Percentiles rank a stretch among this genome's conserved stretches.
These are phyloP conservation scores for Polytrichum formosum DNA, from an alignment of 225 moss, liverwort and hornwort species.

Conservation along the genomic window DNA sequence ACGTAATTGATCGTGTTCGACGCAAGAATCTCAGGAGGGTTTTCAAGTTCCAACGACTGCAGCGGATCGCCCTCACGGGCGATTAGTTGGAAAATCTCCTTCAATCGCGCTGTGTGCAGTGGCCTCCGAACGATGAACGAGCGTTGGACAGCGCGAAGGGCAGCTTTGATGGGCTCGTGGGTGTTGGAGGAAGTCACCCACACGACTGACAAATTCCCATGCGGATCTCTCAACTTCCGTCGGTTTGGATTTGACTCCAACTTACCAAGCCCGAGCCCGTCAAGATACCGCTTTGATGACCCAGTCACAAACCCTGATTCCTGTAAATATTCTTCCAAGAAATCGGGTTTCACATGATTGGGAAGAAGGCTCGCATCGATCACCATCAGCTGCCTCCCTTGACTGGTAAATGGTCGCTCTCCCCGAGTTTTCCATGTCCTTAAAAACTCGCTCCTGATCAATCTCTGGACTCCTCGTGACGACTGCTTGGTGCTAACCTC, in stretches of 20 bases:
- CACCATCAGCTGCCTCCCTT: conserved; percentile 26
- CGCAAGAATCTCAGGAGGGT: conserved; percentile 19
- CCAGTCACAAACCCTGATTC: conserved; percentile 33
- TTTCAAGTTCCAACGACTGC: conserved; percentile 11
- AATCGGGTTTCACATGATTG: conserved; percentile 14
- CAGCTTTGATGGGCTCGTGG: conserved; percentile 48
- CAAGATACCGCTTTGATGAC: conserved; percentile 16
- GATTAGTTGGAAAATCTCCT: conserved; percentile 52
- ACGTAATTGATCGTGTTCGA: conserved; percentile 32
- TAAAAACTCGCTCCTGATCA: conserved; percentile 31
- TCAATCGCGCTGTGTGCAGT: conserved; percentile 54
- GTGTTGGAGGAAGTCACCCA: conserved; percentile 62
- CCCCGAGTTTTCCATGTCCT: conserved; percentile 32
- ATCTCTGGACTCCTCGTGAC: conserved; percentile 13
- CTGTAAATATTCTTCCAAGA: conserved; percentile 38
- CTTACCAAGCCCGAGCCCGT: conserved; percentile 29
- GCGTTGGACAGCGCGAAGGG: conserved; percentile 35
- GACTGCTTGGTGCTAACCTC: conserved; percentile 10
- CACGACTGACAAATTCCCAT: conserved; percentile 31
- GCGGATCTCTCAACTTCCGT: conserved; percentile 7
- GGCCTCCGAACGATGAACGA: conserved; percentile 56
- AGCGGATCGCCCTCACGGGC: conserved; percentile 18
- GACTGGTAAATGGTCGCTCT: conserved; percentile 16
- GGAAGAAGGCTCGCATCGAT: conserved; percentile 38
- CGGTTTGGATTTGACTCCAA: conserved; percentile 23